These are phyloP conservation scores for Teratosphaeria viscida DNA, from an alignment of 2,329 filamentous ascomycete species.

Conservation along the genomic window DNA sequence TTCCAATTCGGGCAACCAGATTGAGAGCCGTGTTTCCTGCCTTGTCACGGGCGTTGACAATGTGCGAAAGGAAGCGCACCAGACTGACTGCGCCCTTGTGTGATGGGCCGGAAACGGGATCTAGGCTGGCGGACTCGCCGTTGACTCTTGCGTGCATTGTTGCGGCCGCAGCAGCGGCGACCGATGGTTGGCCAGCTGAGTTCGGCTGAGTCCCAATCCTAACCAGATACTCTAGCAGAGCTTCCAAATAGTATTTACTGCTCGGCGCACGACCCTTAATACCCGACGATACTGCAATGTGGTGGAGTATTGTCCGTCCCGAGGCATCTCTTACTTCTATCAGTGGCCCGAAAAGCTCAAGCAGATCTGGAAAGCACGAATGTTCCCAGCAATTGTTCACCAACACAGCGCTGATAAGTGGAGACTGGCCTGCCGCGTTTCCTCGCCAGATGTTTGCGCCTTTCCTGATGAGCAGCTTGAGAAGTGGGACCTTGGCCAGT, in stretches of 20 bases:
- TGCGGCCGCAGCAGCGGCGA: conserved; percentile 14
- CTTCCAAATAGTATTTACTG: conserved; percentile 92
- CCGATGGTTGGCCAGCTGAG: conserved; percentile 47
- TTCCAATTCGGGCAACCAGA: conserved; percentile 84
- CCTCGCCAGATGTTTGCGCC: conserved; percentile 82
- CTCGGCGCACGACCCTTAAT: conserved; percentile 88
- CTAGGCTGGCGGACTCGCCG: conserved; percentile 19
- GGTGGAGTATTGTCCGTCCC: conserved; percentile 84
- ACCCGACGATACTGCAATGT: conserved; percentile 90
- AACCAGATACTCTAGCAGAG: conserved; percentile 86
- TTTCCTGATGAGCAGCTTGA: conserved; percentile 69
- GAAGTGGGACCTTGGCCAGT: conserved; percentile 69
- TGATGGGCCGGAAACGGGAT: conserved; percentile 13
- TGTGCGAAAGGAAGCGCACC: conserved; percentile 89
- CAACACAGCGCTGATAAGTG: conserved; percentile 81
- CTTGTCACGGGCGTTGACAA: conserved; percentile 91
- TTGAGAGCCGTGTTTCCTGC: conserved; percentile 92
- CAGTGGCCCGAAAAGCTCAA: conserved; percentile 79
- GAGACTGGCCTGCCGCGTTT: conserved; percentile 82
- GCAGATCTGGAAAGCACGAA: conserved; percentile 76
- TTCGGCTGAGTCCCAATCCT: conserved; percentile 46
- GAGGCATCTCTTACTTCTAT: conserved; percentile 86
- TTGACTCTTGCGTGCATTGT: conserved; percentile 14
- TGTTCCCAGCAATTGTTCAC: conserved; percentile 94
- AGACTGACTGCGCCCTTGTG: conserved; percentile 64